Percentiles rank a stretch among this genome's conserved stretches.
Conservation (phyloP, 2,329 filamentous ascomycete species). For the Monosporascus sp. region DNA sequence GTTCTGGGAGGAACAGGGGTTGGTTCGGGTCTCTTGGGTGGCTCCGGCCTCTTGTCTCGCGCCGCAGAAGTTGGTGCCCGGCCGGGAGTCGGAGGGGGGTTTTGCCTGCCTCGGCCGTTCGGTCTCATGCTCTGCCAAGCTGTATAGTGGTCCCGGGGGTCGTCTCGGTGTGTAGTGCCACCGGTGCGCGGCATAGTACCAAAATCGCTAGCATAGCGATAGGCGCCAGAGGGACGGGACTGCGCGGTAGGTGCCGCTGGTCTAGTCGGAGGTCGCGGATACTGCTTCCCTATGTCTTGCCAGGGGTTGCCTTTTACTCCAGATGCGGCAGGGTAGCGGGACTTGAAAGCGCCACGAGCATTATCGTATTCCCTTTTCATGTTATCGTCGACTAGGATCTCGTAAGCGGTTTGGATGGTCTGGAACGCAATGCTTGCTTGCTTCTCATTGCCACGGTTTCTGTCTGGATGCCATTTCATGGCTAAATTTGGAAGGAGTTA, state of each 20-base stretch:
- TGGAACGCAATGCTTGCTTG: conserved; percentile 81
- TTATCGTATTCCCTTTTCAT: conserved; percentile 50
- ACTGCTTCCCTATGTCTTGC: conserved; percentile 43
- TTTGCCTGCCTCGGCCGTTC: conserved; percentile 11
- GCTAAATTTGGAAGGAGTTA: conserved; percentile 42
- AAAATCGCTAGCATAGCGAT: conserved; percentile 33
- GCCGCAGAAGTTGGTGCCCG: conserved; percentile 23
- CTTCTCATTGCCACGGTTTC: conserved; percentile 75
- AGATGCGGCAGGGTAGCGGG: conserved; percentile 42
- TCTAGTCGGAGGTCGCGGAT: conserved; percentile 41
- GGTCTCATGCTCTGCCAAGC: conserved; percentile 32
- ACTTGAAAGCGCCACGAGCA: conserved; percentile 30
- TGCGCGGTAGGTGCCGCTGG: conserved; percentile 13
- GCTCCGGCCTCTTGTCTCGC: conserved; percentile 14
- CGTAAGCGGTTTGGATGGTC: conserved; percentile 78
- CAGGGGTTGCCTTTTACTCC: conserved; percentile 55
- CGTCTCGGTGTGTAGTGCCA: conserved; percentile 15
- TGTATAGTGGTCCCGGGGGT: conserved; percentile 20
- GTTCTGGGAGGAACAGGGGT: conserved; percentile 40
- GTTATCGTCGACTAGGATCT: conserved; percentile 55
- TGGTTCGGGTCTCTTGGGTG: conserved; percentile 11
- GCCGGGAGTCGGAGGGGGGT: conserved; percentile 19
- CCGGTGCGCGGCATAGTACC: conserved; percentile 13
- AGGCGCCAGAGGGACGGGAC: conserved; percentile 31
- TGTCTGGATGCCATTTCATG: conserved; percentile 81